phyloP scores from a whole-genome alignment of 305 asterid genomes.

The Stenogyne calaminthoides region DNA sequence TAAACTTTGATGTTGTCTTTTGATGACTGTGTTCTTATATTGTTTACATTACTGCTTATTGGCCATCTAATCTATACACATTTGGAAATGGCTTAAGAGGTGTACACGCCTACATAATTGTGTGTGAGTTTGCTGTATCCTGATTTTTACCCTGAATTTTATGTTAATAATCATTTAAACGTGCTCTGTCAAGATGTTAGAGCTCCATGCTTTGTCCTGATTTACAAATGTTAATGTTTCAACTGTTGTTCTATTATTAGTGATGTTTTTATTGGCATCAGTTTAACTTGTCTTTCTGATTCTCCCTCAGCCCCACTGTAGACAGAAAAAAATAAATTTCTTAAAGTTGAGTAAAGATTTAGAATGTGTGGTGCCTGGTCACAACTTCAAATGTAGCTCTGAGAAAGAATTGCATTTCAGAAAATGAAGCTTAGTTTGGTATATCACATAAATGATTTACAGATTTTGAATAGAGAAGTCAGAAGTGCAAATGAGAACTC shows the following conservation, averaged over 20 bases:
- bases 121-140: neutral
- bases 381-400: neutral
- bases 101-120: neutral
- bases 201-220: neutral
- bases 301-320: slow-evolving; percentile 1
- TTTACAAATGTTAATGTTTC: slow-evolving; percentile 2
- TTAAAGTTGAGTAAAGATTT: slow-evolving; percentile 3
- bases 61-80: neutral
- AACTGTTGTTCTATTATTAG: slow-evolving; percentile 5
- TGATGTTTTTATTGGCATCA: neutral
- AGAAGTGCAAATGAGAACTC: slow-evolving; percentile 6
- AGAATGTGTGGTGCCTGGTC: neutral
- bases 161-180: neutral
- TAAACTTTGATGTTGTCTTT: neutral
- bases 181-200: slow-evolving; percentile 9
- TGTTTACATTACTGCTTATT: neutral
- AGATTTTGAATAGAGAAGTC: slow-evolving; percentile 3
- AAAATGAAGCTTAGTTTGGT: neutral
- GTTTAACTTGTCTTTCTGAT: slow-evolving; percentile 8
- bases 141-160: neutral
- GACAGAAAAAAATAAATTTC: neutral
- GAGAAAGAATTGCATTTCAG: neutral
- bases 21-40: neutral
- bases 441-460: neutral
- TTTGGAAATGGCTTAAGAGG: slow-evolving; percentile 8